Evolutionary conservation across 768 basidiomycete genomes (phyloP).

Genomic region (Hortiboletus flavorubellus): DNA sequence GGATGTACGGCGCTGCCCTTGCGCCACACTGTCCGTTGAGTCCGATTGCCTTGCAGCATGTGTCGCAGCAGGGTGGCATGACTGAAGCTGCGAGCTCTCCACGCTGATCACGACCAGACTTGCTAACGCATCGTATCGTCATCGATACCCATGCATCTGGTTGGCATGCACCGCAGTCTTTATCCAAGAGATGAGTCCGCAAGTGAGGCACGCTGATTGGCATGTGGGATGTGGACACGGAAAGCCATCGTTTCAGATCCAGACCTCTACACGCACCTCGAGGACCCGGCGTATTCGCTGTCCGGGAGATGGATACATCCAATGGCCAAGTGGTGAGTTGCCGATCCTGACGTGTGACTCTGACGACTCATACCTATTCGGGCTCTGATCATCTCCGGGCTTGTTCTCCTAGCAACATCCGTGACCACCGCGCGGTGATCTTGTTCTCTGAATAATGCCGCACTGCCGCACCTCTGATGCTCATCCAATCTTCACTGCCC

Average conservation of each 20-base stretch:
- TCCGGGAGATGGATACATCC: constrained; percentile 48
- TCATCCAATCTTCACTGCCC: background rate
- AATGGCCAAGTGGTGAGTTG: constrained; percentile 38
- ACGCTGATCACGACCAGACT: background rate
- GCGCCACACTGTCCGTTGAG: constrained; percentile 74
- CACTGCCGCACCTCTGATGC: background rate
- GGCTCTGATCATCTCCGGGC: background rate
- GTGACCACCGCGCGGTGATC: background rate
- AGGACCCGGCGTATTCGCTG: constrained; percentile 49
- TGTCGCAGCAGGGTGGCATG: constrained; percentile 59
- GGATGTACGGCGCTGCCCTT: constrained; percentile 68
- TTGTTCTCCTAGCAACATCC: background rate
- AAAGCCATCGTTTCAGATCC: constrained; percentile 41
- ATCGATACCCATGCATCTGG: background rate
- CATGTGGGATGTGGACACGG: background rate
- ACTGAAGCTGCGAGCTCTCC: constrained; percentile 50
- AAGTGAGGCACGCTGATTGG: constrained; percentile 32
- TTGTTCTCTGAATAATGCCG: background rate
- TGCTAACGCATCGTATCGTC: background rate
- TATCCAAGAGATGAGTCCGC: constrained; percentile 66
- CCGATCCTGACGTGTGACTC: background rate
- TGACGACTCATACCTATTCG: background rate
- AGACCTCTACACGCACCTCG: constrained; percentile 61
- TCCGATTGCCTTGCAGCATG: constrained; percentile 72
- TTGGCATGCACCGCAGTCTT: constrained; percentile 35